phyloP scores from a whole-genome alignment of 208 protist species.

The Herpetomonas tarakana region DNA sequence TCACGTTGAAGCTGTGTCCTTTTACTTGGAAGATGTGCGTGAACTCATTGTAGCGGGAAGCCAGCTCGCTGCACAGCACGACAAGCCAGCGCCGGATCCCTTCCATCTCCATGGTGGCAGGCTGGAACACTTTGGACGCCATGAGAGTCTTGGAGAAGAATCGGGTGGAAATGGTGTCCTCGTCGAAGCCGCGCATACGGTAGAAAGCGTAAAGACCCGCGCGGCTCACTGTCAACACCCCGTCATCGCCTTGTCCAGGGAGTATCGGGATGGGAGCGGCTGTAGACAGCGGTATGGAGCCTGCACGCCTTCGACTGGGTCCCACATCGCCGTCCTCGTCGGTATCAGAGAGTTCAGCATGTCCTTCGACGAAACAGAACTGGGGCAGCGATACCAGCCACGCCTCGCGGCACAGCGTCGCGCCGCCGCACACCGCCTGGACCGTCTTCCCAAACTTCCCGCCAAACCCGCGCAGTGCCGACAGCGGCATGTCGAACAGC shows the following conservation, averaged over 20 bases:
- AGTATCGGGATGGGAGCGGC: too few relatives aligned
- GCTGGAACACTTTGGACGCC: conserved; percentile 67
- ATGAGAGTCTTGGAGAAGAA: conserved; percentile 45
- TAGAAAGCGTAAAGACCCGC: conserved; percentile 28
- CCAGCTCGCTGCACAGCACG: conserved; percentile 61
- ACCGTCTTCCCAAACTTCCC: conserved; percentile 69
- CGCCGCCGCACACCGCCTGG: conserved; percentile 33
- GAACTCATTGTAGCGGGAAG: conserved; percentile 45
- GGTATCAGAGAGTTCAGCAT: too few relatives aligned
- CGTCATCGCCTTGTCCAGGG: too few relatives aligned
- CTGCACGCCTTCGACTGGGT: too few relatives aligned
- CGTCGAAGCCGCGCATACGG: conserved; percentile 45
- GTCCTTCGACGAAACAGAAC: conserved; percentile 1
- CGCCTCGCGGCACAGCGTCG: conserved; percentile 36
- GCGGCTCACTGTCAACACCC: neutral
- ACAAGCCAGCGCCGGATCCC: conserved; percentile 54
- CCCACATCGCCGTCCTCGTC: neutral
- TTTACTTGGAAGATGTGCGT: conserved; percentile 21
- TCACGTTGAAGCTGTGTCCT: conserved; percentile 51
- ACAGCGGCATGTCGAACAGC: conserved; percentile 47
- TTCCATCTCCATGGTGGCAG: conserved; percentile 21
- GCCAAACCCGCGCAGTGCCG: conserved; percentile 71
- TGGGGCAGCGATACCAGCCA: conserved; percentile 44
- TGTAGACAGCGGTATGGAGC: too few relatives aligned
- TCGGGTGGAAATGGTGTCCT: conserved; percentile 32